Evolutionary conservation across 495 filamentous ascomycete genomes (phyloP), one percentile per base, ranked within the genome.

Genomic region (Pyronema domesticum): DNA sequence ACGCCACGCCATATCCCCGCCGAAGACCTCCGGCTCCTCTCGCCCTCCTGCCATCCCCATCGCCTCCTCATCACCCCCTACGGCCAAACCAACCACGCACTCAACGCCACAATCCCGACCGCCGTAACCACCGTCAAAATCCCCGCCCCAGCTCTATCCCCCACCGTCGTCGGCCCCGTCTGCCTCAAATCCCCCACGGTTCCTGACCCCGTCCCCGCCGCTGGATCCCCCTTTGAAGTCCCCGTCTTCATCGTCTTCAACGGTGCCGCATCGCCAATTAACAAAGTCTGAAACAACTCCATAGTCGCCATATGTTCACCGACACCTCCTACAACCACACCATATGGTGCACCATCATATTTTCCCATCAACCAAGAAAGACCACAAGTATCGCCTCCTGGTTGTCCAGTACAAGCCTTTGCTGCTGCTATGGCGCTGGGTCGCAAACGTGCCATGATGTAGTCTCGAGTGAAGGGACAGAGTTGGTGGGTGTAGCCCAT

Each of bases 381-480:
- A 0, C 85, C 85, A 60, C 86, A 93, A 5, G 65, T 68, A 1
- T 69, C 68, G 0, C 74, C 71, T 33, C 75, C 68, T 0, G 61
- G 54, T 0, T 76, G 76, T 7, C 83, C 83, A 1, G 73, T 75
- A 62, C 87, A 94, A 8, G 80, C 76, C 17, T 71, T 60, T 18
- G 85, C 77, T 19, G 83, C 88, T n/a, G 79, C 82, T 46, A 69
- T 60, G 0, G 82, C 77, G 11, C 83, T 85, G 4, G 74, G 73
- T 6, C 68, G 69, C 10, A 94, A 72, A n/a, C 78, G 72, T 3
- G 75, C 73, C 68, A 84, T 78, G 58, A 94, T 75, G 45, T 64
- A 67, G 42, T 72, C 71, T 34, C 69, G 69, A 1, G 75, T 80
- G 65, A 79, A 83, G 3, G 87, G 85, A 0, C 80, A 85, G 47